Percentiles rank a stretch among this genome's conserved stretches.
Evolutionary conservation across 2,329 filamentous ascomycete genomes (phyloP).

Genomic region (Xylaria digitata): DNA sequence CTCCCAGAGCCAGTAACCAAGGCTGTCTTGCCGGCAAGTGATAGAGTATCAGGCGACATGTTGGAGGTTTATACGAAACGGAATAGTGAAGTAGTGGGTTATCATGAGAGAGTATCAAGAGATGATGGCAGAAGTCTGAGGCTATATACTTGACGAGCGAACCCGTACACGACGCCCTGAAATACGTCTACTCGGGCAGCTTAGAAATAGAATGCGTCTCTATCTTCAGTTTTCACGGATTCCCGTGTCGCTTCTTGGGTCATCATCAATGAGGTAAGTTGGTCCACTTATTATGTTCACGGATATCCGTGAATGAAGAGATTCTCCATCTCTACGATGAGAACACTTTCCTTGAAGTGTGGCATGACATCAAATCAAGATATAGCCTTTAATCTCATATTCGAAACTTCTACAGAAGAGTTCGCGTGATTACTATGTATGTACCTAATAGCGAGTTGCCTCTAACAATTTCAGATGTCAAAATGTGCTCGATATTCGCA

Average conservation of each 20-base stretch:
- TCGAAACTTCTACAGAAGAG: too few species aligned
- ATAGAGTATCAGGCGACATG: slow-evolving; percentile 53
- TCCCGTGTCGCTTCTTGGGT: not conserved
- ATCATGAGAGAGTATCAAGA: not conserved
- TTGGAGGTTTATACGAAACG: not conserved
- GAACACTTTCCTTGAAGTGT: not conserved
- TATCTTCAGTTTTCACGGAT: slow-evolving; percentile 6
- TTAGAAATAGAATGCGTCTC: slow-evolving; percentile 2
- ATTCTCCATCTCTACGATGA: too few species aligned
- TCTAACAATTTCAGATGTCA: too few species aligned
- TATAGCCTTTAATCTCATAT: not conserved
- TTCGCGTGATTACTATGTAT: too few species aligned
- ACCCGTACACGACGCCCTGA: not conserved
- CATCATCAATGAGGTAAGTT: too few species aligned
- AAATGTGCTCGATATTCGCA: too few species aligned
- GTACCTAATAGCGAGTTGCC: too few species aligned
- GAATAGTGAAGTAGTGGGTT: not conserved
- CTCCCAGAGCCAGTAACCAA: slow-evolving; percentile 59
- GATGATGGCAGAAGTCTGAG: not conserved
- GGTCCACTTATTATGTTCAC: not conserved
- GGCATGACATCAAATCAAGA: too few species aligned
- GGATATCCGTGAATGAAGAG: not conserved
- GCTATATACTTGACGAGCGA: not conserved
- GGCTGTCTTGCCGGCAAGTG: slow-evolving; percentile 56
- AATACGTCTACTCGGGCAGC: not conserved